Evolutionary conservation across 352 stramenopile genomes (phyloP).

Genomic region (Globisporangium mamillatum): DNA sequence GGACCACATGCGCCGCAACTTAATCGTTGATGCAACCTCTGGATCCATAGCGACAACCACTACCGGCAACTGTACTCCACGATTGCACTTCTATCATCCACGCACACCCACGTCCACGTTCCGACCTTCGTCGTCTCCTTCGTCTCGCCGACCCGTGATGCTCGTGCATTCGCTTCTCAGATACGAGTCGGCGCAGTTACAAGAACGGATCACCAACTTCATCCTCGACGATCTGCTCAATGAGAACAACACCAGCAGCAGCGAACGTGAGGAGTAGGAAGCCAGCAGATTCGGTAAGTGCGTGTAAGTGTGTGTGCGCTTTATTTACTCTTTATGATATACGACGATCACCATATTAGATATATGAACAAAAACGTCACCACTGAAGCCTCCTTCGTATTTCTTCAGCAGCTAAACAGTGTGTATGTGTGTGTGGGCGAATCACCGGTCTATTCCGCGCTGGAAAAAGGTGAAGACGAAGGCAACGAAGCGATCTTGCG

Average conservation of each 20-base stretch:
- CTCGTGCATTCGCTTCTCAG: conserved; percentile 12
- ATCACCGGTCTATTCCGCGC: background rate
- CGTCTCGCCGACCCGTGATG: conserved; percentile 1
- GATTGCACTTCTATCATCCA: conserved; percentile 9
- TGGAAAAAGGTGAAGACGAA: background rate
- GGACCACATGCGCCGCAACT: conserved; percentile 4
- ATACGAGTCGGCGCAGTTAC: conserved; percentile 30
- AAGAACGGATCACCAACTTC: conserved; percentile 29
- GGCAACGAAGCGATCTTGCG: conserved; percentile 33
- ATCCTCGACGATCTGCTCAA: conserved; percentile 36
- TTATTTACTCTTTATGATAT: conserved; percentile 2
- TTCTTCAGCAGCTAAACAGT: background rate
- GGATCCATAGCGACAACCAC: background rate
- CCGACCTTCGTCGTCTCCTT: conserved; percentile 6
- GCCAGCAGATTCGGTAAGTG: background rate
- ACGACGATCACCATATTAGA: conserved; percentile 11
- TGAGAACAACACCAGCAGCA: background rate
- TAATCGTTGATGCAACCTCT: background rate
- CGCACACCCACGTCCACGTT: conserved; percentile 29
- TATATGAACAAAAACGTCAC: conserved; percentile 18
- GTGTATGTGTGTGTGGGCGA: background rate
- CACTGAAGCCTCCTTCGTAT: background rate
- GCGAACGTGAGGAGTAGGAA: background rate
- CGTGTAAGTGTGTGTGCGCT: background rate
- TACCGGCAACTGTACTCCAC: background rate